Percentiles rank a stretch among this genome's conserved stretches.
Evolutionary conservation across 2,329 filamentous ascomycete genomes (phyloP).

Genomic region (Neofusicoccum umdonicola): DNA sequence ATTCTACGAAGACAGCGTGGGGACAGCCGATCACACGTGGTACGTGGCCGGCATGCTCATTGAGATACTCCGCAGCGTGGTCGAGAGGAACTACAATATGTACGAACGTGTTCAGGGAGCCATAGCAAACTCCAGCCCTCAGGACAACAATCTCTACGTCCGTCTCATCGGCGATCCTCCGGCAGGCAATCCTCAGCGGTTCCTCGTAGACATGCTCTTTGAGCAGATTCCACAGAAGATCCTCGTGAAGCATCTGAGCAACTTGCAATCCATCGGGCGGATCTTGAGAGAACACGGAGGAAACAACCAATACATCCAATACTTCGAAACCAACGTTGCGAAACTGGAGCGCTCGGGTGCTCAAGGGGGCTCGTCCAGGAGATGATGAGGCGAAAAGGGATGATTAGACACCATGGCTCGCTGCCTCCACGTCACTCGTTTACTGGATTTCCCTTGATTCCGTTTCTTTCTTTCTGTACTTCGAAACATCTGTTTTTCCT

Average conservation of each 20-base stretch:
- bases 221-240: background rate
- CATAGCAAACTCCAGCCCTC: slow-evolving; percentile 22
- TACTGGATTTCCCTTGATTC: background rate
- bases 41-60: slow-evolving; percentile 31
- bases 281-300: background rate
- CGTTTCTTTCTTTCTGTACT: background rate
- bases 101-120: slow-evolving; percentile 26
- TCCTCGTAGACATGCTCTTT: background rate
- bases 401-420: background rate
- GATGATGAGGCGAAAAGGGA: background rate
- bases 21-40: slow-evolving; percentile 18
- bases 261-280: background rate
- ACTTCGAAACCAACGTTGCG: background rate
- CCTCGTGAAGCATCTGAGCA: background rate
- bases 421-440: background rate
- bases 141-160: slow-evolving; percentile 5
- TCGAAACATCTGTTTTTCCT: background rate
- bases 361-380: background rate
- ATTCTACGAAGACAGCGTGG: slow-evolving; percentile 21
- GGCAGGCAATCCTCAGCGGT: background rate
- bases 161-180: background rate
- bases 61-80: slow-evolving; percentile 33
- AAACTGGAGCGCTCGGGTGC: no score
- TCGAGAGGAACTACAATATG: slow-evolving; percentile 31
- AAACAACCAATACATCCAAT: background rate